Conservation (phyloP, 169 alveolate genomes). For the Plasmodium malariae region DNA sequence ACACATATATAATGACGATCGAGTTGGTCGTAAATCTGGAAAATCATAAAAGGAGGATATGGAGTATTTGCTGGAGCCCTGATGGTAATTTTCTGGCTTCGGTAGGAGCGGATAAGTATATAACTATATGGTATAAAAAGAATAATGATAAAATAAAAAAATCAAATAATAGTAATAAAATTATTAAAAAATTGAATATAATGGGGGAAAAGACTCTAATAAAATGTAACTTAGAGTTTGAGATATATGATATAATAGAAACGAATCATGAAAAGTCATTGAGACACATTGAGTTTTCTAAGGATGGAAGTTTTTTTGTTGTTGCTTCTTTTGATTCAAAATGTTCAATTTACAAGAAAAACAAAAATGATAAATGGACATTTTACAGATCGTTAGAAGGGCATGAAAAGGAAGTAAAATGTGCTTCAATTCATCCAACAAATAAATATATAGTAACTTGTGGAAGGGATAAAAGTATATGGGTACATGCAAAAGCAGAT, state of each 20-base stretch:
- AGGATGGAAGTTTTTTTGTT: slow-evolving; percentile 81
- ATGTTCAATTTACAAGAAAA: slow-evolving; percentile 52
- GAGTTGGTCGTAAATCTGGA: slow-evolving; percentile 52
- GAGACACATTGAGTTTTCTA: slow-evolving; percentile 82
- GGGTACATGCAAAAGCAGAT: slow-evolving; percentile 79
- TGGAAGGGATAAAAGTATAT: slow-evolving; percentile 85
- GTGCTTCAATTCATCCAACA: slow-evolving; percentile 83
- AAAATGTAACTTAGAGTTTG: slow-evolving; percentile 17
- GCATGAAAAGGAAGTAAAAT: slow-evolving; percentile 87
- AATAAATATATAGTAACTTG: slow-evolving; percentile 83
- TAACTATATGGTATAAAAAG: slow-evolving; percentile 54
- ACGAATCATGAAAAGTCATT: slow-evolving; percentile 82
- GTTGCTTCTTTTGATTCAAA: slow-evolving; percentile 87
- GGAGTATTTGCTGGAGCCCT: slow-evolving; percentile 75
- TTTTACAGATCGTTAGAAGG: slow-evolving; percentile 82
- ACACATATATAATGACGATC: slow-evolving; percentile 23
- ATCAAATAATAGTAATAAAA: neutral
- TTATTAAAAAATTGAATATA: neutral
- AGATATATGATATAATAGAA: slow-evolving; percentile 77
- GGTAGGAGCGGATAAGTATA: slow-evolving; percentile 67
- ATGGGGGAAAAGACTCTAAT: neutral
- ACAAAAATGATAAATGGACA: slow-evolving; percentile 76
- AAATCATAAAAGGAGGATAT: slow-evolving; percentile 66
- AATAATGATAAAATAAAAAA: slow-evolving; percentile 21
- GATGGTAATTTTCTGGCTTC: slow-evolving; percentile 67